A percentile compares a stretch with the other conserved stretches of the same genome.
Evolutionary conservation across 257 asterid species (phyloP).

Genomic region (Fraxinus excelsior): DNA sequence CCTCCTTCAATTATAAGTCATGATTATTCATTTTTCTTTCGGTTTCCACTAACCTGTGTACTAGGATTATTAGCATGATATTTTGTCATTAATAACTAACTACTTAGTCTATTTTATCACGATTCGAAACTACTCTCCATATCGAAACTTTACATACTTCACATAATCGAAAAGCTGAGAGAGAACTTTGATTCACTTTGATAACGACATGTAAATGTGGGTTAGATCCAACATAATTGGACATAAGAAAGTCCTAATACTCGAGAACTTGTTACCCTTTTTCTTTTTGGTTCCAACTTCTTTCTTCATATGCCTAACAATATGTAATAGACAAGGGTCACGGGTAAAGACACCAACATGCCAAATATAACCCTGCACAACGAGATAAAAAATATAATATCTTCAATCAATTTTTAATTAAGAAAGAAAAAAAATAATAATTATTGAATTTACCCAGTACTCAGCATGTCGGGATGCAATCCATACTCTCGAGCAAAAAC

Average conservation of each 20-base stretch:
- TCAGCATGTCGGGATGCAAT: slow-evolving; percentile 61
- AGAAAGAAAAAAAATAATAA: background rate
- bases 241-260: slow-evolving; percentile 1
- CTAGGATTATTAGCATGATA: background rate
- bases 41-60: slow-evolving; percentile 27
- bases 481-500: slow-evolving; percentile 73
- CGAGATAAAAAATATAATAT: background rate
- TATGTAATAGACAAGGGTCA: slow-evolving; percentile 58
- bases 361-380: slow-evolving; percentile 70
- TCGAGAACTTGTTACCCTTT: background rate
- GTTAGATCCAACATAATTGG: slow-evolving; percentile 19
- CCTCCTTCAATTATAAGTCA: slow-evolving; percentile 18
- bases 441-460: slow-evolving; percentile 54
- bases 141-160: slow-evolving; percentile 2
- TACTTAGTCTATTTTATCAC: background rate
- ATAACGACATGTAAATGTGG: background rate
- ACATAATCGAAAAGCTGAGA: background rate
- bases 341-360: slow-evolving; percentile 66
- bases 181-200: background rate
- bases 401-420: background rate
- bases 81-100: background rate
- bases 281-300: background rate
- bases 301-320: slow-evolving; percentile 47
- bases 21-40: slow-evolving; percentile 26
- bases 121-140: background rate